Evolutionary conservation across 768 basidiomycete species (phyloP).

Genomic region (Panaeolus cyanescens): DNA sequence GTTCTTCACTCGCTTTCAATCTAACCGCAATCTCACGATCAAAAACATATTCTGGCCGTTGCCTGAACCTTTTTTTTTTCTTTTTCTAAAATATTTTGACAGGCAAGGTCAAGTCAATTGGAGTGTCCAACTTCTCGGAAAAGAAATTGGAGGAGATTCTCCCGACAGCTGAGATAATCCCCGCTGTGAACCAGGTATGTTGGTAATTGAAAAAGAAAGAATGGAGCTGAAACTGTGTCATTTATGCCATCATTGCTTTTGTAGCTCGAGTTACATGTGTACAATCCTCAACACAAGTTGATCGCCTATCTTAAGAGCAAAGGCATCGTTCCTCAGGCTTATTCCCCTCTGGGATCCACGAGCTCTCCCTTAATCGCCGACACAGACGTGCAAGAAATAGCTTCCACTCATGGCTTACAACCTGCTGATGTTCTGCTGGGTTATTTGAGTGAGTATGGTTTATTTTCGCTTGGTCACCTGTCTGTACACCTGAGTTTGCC

Average conservation of each 20-base stretch:
- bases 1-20: constrained; percentile 3
- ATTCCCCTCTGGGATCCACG: constrained; percentile 77
- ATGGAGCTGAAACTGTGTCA: constrained; percentile 5
- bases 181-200: constrained; percentile 72
- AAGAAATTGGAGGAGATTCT: constrained; percentile 70
- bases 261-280: constrained; percentile 74
- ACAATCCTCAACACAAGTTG: constrained; percentile 75
- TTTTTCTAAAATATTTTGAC: not conserved
- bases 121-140: constrained; percentile 78
- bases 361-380: constrained; percentile 68
- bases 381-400: constrained; percentile 59
- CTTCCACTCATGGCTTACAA: constrained; percentile 54
- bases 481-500: constrained; percentile 6
- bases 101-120: constrained; percentile 71
- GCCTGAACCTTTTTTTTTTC: not conserved
- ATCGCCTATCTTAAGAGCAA: constrained; percentile 62
- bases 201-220: constrained; percentile 5
- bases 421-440: constrained; percentile 62
- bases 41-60: not conserved
- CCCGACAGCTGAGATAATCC: constrained; percentile 63
- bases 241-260: constrained; percentile 1
- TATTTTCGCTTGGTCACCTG: constrained; percentile 4
- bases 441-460: constrained; percentile 52
- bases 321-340: constrained; percentile 73
- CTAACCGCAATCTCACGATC: constrained; percentile 1